Base-by-base conservation (phyloP, 176 grass and related monocot species). In the Avena atlantica region DNA sequence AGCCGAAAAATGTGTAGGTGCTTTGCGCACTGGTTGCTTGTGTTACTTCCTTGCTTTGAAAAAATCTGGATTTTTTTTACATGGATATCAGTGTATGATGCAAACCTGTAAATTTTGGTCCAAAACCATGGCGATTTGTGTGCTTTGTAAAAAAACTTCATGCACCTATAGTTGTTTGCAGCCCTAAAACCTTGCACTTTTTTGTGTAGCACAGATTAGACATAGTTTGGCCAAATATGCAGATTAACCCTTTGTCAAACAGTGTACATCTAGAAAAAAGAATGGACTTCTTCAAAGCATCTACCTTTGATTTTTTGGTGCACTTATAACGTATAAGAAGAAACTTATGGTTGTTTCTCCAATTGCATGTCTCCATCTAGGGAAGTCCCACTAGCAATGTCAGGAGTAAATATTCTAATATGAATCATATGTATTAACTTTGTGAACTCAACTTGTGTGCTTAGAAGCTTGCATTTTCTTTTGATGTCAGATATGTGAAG, bases 401-500 rank as follows among this genome's bases (percentile, higher is more conserved):
- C 23, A 63, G 60, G 21, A 63, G 60, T 63, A 23, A 63, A 24
- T 63, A 23, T 63, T 62, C 59, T 62, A 23, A 62, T 24, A 62
- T 62, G 15, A 75, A 51, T 53, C 3, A 6, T 36, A 42, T 64
- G 36, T 89, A 14, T 73, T 51, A 17, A 62, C 57, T 84, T 76
- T 59, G 27, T 78, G 60, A 84, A 76, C 62, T 55, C 17, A 53
- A 61, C 74, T 83, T 69, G 42, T 12, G 0, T 86, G 61, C 82
- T 92, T 76, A 70, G 31, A 84, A 48, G 49, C 47, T 81, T 78
- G 5, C 64, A 56, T 76, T 78, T 81, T n/a, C 34, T 68, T 80
- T 69, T 76, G 31, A 57, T 70, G 47, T 21, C 88, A 99, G 94
- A 99, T 99, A 61, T 99, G 97, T 79, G 97, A 99, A 88, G 97